These are phyloP conservation scores for Alternaria solani DNA, from an alignment of 2,329 filamentous ascomycete species.

Conservation along the genomic window DNA sequence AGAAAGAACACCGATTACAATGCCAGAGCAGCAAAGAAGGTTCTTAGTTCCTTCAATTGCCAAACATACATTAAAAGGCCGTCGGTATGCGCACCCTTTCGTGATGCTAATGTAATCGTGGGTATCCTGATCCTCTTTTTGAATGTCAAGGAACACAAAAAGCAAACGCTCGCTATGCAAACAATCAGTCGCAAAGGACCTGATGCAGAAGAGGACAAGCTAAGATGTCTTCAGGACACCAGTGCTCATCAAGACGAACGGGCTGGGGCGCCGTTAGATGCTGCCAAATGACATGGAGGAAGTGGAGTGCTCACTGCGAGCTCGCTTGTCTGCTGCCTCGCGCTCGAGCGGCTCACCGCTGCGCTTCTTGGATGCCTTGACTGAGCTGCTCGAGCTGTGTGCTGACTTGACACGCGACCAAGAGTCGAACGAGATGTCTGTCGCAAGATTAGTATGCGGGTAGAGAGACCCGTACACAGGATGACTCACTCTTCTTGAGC, in stretches of 20 bases:
- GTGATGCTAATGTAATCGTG: slow-evolving; percentile 20
- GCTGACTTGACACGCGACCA: slow-evolving; percentile 72
- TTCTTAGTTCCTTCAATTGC: neutral
- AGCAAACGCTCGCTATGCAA: slow-evolving; percentile 27
- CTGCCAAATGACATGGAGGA: slow-evolving; percentile 37
- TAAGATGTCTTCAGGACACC: neutral
- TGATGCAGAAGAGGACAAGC: slow-evolving; percentile 5
- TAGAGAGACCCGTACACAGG: neutral
- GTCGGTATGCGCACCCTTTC: neutral
- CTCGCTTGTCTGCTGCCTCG: slow-evolving; percentile 39
- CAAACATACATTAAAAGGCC: slow-evolving; percentile 8
- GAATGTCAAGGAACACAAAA: slow-evolving; percentile 13
- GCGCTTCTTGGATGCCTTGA: slow-evolving; percentile 50
- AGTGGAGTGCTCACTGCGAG: slow-evolving; percentile 41
- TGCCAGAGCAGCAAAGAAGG: neutral
- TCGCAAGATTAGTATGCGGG: slow-evolving; percentile 5
- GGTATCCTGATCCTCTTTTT: slow-evolving; percentile 21
- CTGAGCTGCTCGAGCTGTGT: slow-evolving; percentile 44
- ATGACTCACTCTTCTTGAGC: slow-evolving; percentile 64
- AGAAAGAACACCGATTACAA: slow-evolving; percentile 1
- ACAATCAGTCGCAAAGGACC: slow-evolving; percentile 13
- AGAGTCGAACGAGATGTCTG: slow-evolving; percentile 63
- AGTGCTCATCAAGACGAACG: slow-evolving; percentile 20
- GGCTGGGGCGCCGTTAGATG: slow-evolving; percentile 34
- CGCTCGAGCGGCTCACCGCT: slow-evolving; percentile 41